Base-by-base conservation (phyloP, 768 basidiomycete species). In the Boletellus ananas region DNA sequence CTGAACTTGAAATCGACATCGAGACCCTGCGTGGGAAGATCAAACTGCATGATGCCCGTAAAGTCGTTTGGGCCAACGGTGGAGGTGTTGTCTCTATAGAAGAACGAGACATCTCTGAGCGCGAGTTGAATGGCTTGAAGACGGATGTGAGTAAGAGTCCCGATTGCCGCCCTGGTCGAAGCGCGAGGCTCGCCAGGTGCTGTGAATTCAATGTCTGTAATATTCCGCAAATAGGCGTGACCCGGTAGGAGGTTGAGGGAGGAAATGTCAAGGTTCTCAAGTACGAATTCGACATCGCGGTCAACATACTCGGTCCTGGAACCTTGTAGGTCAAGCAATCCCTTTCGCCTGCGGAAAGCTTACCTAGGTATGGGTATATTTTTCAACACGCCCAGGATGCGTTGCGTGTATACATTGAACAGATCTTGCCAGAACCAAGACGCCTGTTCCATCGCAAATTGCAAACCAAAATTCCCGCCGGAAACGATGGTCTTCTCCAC, bases 351-450 rank as follows among this genome's bases (percentile, higher is more conserved):
- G 18, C 6, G 13, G 6, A 60, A 5, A 10, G 57, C 72, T 16
- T 50, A 81, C 85, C 85, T 77, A 6, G 87, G 87, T 43, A 88
- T 86, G 11, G 86, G 86, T 13, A 88, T 66, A 45, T 79, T 77
- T 57, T 79, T 79, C 62, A 87, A 54, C 59, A 77, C 67, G 23
- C 52, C 57, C 48, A 85, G 62, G 1, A 79, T 31, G 9, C 77
- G 76, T 14, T 89, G 90, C 1, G 87, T 63, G 59, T 90, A 91
- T 14, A 90, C 85, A 58, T 84, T 87, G 72, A 89, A 84, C 7
- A 91, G 52, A 52, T 94, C 91, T 63, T 84, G 79, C 84, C 84
- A 87, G 69, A 88, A 79, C 87, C 87, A 89, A 1, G 82, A 77
- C 6, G 79, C 76, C 40, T 83, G 77, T 47, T 85, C 82, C 54